A percentile compares a stretch with the other conserved stretches of the same genome.
phyloP scores from a whole-genome alignment of 148 eudicot genomes.

The Chenopodium suecicum region DNA sequence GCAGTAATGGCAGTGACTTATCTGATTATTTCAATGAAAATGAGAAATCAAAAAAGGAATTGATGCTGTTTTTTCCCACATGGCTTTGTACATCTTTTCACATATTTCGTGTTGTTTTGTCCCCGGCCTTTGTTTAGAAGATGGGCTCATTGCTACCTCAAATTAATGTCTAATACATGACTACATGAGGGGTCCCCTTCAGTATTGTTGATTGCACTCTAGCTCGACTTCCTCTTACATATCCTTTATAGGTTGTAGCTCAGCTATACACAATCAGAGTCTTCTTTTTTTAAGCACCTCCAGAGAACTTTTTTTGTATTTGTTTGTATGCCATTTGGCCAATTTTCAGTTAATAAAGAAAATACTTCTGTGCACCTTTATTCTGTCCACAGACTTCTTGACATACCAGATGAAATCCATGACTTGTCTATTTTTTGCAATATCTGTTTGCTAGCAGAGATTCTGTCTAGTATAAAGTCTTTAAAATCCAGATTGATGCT shows the following conservation, averaged over 20 bases:
- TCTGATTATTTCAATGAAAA: too few species aligned
- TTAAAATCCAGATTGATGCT: neutral
- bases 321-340: neutral
- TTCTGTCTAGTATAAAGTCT: neutral
- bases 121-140: too few species aligned
- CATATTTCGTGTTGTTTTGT: too few species aligned
- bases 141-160: too few species aligned
- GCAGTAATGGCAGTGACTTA: too few species aligned
- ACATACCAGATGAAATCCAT: neutral
- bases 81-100: too few species aligned
- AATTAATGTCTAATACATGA: too few species aligned
- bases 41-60: too few species aligned
- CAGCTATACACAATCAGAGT: neutral
- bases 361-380: neutral
- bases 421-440: too few species aligned
- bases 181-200: neutral
- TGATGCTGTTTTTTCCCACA: too few species aligned
- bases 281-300: neutral
- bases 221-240: neutral
- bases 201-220: neutral
- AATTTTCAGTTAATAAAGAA: neutral
- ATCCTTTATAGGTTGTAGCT: neutral
- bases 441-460: neutral
- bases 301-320: neutral
- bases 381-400: neutral